Base-by-base conservation (phyloP, 2,329 filamentous ascomycete genomes). In the Monosporascus sp. region DNA sequence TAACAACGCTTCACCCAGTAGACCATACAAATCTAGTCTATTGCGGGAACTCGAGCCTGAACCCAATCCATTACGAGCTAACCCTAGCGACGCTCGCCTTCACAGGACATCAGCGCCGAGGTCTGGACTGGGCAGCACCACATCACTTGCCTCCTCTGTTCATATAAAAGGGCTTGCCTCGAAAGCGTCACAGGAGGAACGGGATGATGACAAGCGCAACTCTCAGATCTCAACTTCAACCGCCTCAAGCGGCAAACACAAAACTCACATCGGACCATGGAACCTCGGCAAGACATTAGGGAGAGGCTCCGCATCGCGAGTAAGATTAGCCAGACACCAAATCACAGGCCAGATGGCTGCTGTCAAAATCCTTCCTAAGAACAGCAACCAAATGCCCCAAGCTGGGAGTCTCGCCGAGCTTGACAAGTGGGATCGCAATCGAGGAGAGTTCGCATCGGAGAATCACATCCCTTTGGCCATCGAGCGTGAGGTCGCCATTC, bases 301-400 rank as follows among this genome's bases (percentile, higher is more conserved):
- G 0, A 89, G 90, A 62, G 94, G 94, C 3, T 91, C 92, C 2
- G 96, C 90, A 49, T 93, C 91, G 15, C 84, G 90, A 27, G 94
- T 99, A 17, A 83, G 93, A 51, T 77, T 94, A 37, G 95, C 93
- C 22, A 85, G 90, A 57, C 92, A 99, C 72, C 80, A 78, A 24
- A 72, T 83, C 22, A 94, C 90, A 4, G 83, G 88, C 9, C 87
- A 96, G 64, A 79, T 87, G 49, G 94, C 91, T 4, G 94, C 94
- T 2, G 88, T 97, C 67, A 99, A 99, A 76, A 97, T 99, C 64
- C 89, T 99, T 27, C 90, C 90, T 54, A 92, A 95, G 70, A 82
- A 82, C 54, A 88, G 84, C 50, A 90, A 89, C 14, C 86, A 89
- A 55, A 82, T 92, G 64, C 87, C 90, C 1, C 88, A 94, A 58